Evolutionary conservation across 2,329 filamentous ascomycete genomes (phyloP).

Genomic region (Clarireedia hainanense): DNA sequence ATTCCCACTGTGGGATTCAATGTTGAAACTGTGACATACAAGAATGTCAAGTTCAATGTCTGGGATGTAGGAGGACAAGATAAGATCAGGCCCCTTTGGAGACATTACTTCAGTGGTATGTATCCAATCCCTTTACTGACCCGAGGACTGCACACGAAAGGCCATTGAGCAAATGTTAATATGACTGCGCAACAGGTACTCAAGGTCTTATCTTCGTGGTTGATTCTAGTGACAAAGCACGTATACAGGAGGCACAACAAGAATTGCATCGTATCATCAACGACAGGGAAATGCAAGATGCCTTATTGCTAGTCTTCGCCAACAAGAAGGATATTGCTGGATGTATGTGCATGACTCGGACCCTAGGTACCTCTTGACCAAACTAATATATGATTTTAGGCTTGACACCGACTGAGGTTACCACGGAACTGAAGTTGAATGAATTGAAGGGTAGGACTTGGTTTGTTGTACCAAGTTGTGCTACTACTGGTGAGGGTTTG

Average conservation of each 20-base stretch:
- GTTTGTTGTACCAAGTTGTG: constrained; percentile 78
- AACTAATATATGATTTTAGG: constrained; percentile 37
- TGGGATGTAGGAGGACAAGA: constrained; percentile 99
- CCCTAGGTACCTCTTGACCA: no score
- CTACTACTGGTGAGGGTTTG: constrained; percentile 72
- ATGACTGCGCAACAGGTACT: constrained; percentile 51
- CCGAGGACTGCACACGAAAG: background rate
- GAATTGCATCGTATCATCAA: constrained; percentile 97
- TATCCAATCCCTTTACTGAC: constrained; percentile 2
- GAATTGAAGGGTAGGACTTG: constrained; percentile 78
- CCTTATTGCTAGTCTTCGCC: constrained; percentile 87
- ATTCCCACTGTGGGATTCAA: constrained; percentile 99
- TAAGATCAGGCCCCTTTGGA: constrained; percentile 96
- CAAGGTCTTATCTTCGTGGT: constrained; percentile 99
- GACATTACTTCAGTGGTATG: constrained; percentile 87
- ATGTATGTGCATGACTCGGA: constrained; percentile 41
- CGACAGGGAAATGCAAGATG: constrained; percentile 96
- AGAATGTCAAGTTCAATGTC: constrained; percentile 99
- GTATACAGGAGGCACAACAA: constrained; percentile 87
- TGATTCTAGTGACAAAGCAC: constrained; percentile 83
- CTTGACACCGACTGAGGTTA: constrained; percentile 73
- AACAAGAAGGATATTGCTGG: constrained; percentile 97
- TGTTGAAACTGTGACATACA: constrained; percentile 97
- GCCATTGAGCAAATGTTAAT: constrained; percentile 28
- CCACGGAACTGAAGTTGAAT: constrained; percentile 65